These are phyloP conservation scores for Emiliania huxleyi DNA, from an alignment of 78 protist genomes.

Conservation along the genomic window DNA sequence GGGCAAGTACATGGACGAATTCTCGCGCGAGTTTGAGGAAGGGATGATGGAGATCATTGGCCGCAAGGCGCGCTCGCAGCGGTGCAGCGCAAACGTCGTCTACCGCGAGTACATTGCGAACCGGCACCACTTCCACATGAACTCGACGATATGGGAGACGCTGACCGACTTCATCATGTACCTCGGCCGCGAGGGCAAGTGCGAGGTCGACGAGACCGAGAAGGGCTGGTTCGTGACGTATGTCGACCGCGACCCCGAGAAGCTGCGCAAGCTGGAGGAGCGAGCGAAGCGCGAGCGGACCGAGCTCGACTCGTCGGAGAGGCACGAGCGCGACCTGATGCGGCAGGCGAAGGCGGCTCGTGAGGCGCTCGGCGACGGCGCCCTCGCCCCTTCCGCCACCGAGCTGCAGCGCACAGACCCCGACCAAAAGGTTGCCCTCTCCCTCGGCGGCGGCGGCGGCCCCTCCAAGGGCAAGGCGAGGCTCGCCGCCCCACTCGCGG, in stretches of 20 bases:
- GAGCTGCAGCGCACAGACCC: neutral
- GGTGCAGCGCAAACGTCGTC: constrained; percentile 3
- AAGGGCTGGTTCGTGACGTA: constrained; percentile 80
- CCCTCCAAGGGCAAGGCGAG: neutral
- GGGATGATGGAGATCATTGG: constrained; percentile 62
- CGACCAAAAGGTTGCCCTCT: neutral
- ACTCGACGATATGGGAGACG: constrained; percentile 53
- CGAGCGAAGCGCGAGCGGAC: neutral
- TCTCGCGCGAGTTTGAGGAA: constrained; percentile 74
- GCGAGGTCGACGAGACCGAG: constrained; percentile 81
- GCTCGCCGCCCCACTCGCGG: too few species aligned
- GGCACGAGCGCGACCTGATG: neutral
- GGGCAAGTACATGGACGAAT: constrained; percentile 58
- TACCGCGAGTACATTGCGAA: constrained; percentile 34
- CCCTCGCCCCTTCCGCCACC: neutral
- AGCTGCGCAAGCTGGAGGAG: neutral
- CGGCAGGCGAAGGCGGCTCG: neutral
- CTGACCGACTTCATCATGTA: constrained; percentile 78
- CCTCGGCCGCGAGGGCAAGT: constrained; percentile 71
- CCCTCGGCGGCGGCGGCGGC: neutral
- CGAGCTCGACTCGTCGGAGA: constrained; percentile 7
- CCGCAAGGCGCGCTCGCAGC: constrained; percentile 16
- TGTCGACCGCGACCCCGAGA: constrained; percentile 41
- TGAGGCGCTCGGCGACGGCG: neutral
- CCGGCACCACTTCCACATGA: constrained; percentile 37